A percentile compares a stretch with the other conserved stretches of the same genome.
Evolutionary conservation across 768 basidiomycete species (phyloP).

Genomic region (Suillus ampliporus): DNA sequence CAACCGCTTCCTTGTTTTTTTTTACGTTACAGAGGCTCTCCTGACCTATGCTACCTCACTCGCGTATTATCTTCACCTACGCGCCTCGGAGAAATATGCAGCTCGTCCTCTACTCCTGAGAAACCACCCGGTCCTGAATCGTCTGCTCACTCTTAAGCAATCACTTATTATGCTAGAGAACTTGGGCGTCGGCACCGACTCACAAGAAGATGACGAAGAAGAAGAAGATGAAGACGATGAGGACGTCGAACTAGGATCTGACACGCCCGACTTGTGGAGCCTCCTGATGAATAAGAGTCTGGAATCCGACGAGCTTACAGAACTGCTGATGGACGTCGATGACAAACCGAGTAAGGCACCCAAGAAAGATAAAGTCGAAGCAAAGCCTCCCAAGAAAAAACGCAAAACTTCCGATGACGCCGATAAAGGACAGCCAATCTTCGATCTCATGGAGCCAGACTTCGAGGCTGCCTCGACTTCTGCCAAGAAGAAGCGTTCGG

Average conservation of each 20-base stretch:
- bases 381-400: conserved; percentile 63
- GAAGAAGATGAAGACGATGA: conserved; percentile 42
- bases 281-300: conserved; percentile 43
- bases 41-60: conserved; percentile 90
- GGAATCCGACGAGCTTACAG: conserved; percentile 56
- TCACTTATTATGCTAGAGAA: conserved; percentile 82
- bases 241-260: conserved; percentile 33
- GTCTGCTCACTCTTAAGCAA: conserved; percentile 84
- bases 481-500: conserved; percentile 27
- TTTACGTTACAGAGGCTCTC: conserved; percentile 68
- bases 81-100: conserved; percentile 67
- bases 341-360: conserved; percentile 16
- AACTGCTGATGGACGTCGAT: conserved; percentile 60
- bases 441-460: conserved; percentile 83
- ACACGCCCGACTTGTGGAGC: conserved; percentile 51
- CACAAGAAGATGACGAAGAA: conserved; percentile 52
- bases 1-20: conserved; percentile 8
- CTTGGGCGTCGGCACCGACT: conserved; percentile 71
- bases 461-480: conserved; percentile 47
- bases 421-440: conserved; percentile 47
- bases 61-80: conserved; percentile 92
- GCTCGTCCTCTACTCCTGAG: conserved; percentile 66
- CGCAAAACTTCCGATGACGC: conserved; percentile 47
- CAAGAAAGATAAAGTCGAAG: conserved; percentile 27
- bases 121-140: conserved; percentile 72